Base-by-base conservation (phyloP, 352 stramenopile genomes). In the Globisporangium rhizosaccharum region DNA sequence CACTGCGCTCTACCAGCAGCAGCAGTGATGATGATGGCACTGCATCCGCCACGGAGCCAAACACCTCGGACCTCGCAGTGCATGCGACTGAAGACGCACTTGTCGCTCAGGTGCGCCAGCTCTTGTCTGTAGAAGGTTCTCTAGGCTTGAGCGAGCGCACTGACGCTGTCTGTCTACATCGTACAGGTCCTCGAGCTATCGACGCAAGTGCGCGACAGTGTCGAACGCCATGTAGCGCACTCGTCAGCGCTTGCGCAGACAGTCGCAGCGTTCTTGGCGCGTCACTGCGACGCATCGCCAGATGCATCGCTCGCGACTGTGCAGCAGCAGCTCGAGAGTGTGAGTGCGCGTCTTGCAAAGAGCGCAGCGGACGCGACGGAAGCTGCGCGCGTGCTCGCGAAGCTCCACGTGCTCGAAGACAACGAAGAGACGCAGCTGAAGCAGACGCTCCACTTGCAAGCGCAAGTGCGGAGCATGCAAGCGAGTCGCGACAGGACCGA, bases 361-460 rank as follows among this genome's bases (percentile, higher is more conserved):
- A 30, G 28, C 4, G 56, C 55, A 1, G 49, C 41, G 1, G 61
- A 52, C 7, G 55, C 42, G 17, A 33, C 39, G 0, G 63, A 67
- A 33, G 25, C 56, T 1, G 20, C 39, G 25, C 63, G 54, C 0
- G 4, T 61, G 18, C 67, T 56, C 4, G 44, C 37, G 5, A 66
- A 66, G 39, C 44, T 74, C 2, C 52, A 66, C 15, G 25, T 26
- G 2, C 10, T 61, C 1, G 60, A 68, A 41, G 57, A 67, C 23
- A 59, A 63, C 18, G 66, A 68, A 9, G 67, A 72, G 17, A 42
- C 51, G 42, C 67, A 74, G 49, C 33, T 71, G 14, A 74, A 72
- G 61, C 66, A 68, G n/a, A 59, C 61, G 0, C 15, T 74, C 15
- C 64, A 72, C 17, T 54, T 74, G 23, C 67, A 74, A 45, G 67